Evolutionary conservation across 2,329 filamentous ascomycete genomes (phyloP).

Genomic region (Rosellinia necatrix): DNA sequence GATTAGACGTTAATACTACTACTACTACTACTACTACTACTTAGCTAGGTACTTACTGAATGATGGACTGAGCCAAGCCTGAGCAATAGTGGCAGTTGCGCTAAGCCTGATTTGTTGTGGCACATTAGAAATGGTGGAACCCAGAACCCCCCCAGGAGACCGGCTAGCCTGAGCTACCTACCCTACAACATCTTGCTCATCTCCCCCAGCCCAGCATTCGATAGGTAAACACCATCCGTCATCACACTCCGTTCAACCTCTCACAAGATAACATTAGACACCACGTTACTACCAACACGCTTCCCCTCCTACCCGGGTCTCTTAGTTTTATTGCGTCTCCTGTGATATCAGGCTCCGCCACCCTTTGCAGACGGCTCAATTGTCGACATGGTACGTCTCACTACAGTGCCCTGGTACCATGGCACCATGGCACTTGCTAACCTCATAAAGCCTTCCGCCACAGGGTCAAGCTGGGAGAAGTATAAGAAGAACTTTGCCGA

Average conservation of each 20-base stretch:
- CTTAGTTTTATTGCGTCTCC: background rate
- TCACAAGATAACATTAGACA: background rate
- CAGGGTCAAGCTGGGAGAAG: slow-evolving; percentile 95
- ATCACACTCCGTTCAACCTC: slow-evolving; percentile 11
- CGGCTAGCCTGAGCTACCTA: background rate
- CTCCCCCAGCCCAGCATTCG: too few relatives aligned
- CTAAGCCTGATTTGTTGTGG: too few relatives aligned
- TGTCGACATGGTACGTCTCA: slow-evolving; percentile 36
- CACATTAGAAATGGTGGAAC: too few relatives aligned
- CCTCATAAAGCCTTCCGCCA: slow-evolving; percentile 79
- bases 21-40: too few relatives aligned
- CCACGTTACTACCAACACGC: background rate
- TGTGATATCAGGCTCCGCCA: background rate
- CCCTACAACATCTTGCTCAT: too few relatives aligned
- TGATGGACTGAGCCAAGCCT: too few relatives aligned
- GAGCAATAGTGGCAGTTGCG: too few relatives aligned
- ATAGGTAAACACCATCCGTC: slow-evolving; percentile 19
- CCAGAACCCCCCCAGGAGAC: too few relatives aligned
- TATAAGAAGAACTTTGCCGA: slow-evolving; percentile 97
- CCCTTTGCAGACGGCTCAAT: slow-evolving; percentile 9
- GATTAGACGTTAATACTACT: too few relatives aligned
- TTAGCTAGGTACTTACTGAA: too few relatives aligned
- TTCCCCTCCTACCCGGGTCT: background rate
- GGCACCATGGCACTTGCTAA: slow-evolving; percentile 35
- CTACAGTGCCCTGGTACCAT: slow-evolving; percentile 2